Conservation (phyloP, 202 grass and related monocot genomes). For the Setaria viridis region DNA sequence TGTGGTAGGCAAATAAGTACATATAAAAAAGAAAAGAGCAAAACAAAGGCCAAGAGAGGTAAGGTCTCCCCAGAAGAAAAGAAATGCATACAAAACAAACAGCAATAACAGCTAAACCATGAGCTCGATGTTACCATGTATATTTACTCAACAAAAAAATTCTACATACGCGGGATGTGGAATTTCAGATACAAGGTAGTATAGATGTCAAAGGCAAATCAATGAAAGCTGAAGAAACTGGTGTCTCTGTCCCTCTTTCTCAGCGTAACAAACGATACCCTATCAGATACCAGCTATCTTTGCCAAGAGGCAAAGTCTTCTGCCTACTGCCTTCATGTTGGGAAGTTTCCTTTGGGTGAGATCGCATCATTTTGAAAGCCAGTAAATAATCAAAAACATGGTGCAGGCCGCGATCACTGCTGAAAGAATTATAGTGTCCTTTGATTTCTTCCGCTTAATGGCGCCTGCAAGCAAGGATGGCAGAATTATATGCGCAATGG, state of each 20-base stretch:
- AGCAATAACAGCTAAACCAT: not conserved
- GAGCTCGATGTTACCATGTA: slow-evolving; percentile 29
- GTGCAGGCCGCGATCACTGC: slow-evolving; percentile 90
- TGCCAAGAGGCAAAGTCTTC: not conserved
- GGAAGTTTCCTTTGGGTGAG: not conserved
- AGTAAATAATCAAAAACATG: slow-evolving; percentile 94
- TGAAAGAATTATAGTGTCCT: slow-evolving; percentile 94
- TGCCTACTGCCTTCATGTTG: not conserved
- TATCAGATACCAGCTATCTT: not conserved
- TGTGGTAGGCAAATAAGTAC: not conserved
- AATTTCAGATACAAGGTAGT: slow-evolving; percentile 41
- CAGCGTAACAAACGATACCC: not conserved
- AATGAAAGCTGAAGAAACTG: slow-evolving; percentile 20
- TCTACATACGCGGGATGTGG: slow-evolving; percentile 9
- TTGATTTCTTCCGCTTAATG: slow-evolving; percentile 96
- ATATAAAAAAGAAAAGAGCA: not conserved
- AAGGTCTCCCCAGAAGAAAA: not conserved
- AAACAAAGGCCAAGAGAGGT: not conserved
- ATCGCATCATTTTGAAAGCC: slow-evolving; percentile 84
- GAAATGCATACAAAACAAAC: not conserved
- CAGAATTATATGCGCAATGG: slow-evolving; percentile 11
- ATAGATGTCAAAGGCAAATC: slow-evolving; percentile 19
- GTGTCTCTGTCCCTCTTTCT: not conserved
- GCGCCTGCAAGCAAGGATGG: slow-evolving; percentile 59
- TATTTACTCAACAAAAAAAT: slow-evolving; percentile 56